Base-by-base conservation (phyloP, 169 alveolate species). In the Eimeria sp. region DNA sequence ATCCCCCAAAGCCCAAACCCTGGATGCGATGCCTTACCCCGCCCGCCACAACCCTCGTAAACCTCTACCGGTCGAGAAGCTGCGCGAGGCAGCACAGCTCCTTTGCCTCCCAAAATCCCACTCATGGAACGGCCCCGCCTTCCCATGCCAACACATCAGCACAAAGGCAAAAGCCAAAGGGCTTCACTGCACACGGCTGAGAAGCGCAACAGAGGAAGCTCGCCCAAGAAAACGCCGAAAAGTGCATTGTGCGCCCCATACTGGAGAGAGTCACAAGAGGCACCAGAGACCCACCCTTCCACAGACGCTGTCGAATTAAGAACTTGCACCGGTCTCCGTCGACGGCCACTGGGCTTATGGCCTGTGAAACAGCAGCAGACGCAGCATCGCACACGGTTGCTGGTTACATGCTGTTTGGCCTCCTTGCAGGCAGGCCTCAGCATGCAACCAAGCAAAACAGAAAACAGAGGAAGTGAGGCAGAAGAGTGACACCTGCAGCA, bases 311-410 rank as follows among this genome's bases (percentile, higher is more conserved):
- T 63, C 99, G 92, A 25, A 98, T 98, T 61, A 98, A 96, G 80
- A 98, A 98, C 94, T 98, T 98, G 89, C 99, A 98, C 27, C 98
- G 96, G 51, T 98, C 99, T 14, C 98, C 98, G 96, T 98, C 99
- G 47, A 98, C 97, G 25, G 98, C 99, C 43, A 98, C 97, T 20
- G 98, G 96, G 89, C 97, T 98, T 47, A 97, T 95, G 30, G 98
- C 98, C 97, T 97, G 96, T 51, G 1, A 49, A 57, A 14, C 57
- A 82, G 63, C 40, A 78, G 88, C 88, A 70, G 25, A 27, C 16
- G 30, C 80, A 70, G 47, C 43, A 27, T 1, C 43, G 80, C 16
- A 20, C 22, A 30, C 30, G 49, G 49, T 40, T 70, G n/a, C 47
- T 25, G 43, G 47, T 27, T 27, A 27, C 30, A n/a, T 70, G 80